Conservation (phyloP, 2,329 filamentous ascomycete genomes). For the Aspergillus jensenii region DNA sequence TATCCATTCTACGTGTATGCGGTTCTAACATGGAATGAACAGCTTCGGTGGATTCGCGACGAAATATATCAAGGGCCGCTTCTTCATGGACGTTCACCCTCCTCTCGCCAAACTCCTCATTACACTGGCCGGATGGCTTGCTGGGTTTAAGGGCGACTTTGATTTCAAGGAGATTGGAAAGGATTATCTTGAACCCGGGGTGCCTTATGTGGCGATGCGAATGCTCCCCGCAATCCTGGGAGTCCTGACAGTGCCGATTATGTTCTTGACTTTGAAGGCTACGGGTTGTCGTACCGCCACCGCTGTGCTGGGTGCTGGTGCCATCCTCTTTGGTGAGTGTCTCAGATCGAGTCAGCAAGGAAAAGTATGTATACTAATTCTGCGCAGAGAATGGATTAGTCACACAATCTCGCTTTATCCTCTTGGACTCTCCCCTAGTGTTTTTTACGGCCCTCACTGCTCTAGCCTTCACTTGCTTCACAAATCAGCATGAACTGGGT, state of each 20-base stretch:
- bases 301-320: conserved; percentile 75
- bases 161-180: conserved; percentile 99
- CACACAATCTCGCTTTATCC: conserved; percentile 91
- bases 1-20: not conserved
- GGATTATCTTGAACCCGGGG: conserved; percentile 90
- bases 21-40: conserved; percentile 17
- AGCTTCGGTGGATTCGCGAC: conserved; percentile 97
- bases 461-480: conserved; percentile 87
- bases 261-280: conserved; percentile 93
- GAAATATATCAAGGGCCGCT: conserved; percentile 98
- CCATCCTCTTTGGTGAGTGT: conserved; percentile 81
- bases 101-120: conserved; percentile 96
- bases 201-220: conserved; percentile 98
- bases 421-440: conserved; percentile 92
- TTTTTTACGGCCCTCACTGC: conserved; percentile 91
- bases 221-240: conserved; percentile 87
- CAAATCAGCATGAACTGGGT: conserved; percentile 93
- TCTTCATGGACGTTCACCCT: conserved; percentile 99
- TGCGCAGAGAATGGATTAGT: conserved; percentile 83
- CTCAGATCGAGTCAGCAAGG: not conserved
- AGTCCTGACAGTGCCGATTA: conserved; percentile 81
- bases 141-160: conserved; percentile 91
- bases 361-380: conserved; percentile 12
- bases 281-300: conserved; percentile 84
- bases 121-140: conserved; percentile 89